These are phyloP conservation scores for Byssochlamys sp. DNA, from an alignment of 2,329 filamentous ascomycete species.

Conservation along the genomic window DNA sequence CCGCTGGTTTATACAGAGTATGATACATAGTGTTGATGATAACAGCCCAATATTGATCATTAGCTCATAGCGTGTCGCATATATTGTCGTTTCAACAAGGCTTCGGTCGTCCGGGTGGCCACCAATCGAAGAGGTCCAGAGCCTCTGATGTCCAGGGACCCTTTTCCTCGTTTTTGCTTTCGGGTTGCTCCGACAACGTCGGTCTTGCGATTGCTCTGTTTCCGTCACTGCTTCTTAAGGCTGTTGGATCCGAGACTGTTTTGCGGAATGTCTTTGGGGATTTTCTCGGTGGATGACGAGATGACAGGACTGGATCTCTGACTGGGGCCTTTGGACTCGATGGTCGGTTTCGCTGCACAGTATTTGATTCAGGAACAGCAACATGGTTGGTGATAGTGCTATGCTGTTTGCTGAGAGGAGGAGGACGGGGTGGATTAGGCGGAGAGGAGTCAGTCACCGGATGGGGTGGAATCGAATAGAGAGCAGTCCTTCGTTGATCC, in stretches of 20 bases:
- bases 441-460: neutral
- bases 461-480: neutral
- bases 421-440: neutral
- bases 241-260: conserved; percentile 26
- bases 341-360: neutral
- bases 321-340: neutral
- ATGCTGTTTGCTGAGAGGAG: neutral
- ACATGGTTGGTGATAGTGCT: neutral
- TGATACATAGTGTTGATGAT: neutral
- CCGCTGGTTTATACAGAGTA: neutral
- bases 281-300: neutral
- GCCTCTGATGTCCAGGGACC: conserved; percentile 36
- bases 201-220: neutral
- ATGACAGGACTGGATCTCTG: neutral
- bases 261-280: conserved; percentile 18
- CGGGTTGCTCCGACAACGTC: neutral
- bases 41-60: neutral
- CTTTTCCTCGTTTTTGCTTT: conserved; percentile 16
- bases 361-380: neutral
- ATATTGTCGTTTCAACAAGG: conserved; percentile 11
- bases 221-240: conserved; percentile 13
- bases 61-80: neutral
- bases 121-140: conserved; percentile 35
- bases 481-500: neutral
- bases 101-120: conserved; percentile 31